Conservation (phyloP, 306 rosid species). For the Glycine latifolia region DNA sequence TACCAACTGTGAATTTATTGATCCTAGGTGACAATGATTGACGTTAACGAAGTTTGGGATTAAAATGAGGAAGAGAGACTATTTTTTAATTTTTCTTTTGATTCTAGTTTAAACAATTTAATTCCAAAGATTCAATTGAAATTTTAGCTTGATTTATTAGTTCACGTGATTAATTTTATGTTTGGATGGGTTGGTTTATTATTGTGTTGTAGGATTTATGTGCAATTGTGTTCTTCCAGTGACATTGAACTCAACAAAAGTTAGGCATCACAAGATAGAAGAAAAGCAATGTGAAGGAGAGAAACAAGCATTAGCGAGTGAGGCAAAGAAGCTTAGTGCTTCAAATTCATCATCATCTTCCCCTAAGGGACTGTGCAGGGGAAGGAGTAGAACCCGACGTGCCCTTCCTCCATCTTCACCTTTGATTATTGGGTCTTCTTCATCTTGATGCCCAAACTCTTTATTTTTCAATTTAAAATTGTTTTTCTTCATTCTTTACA, state of each 20-base stretch:
- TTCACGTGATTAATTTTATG: background rate
- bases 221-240: conserved; percentile 95
- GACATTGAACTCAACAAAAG: conserved; percentile 74
- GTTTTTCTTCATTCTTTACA: conserved; percentile 51
- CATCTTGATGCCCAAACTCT: conserved; percentile 52
- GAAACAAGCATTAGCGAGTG: conserved; percentile 52
- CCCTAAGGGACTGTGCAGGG: conserved; percentile 61
- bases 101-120: background rate
- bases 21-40: no score
- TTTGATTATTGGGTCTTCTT: conserved; percentile 60
- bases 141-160: no score
- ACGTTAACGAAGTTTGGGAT: background rate
- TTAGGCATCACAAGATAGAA: conserved; percentile 73
- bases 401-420: conserved; percentile 82
- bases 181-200: background rate
- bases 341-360: conserved; percentile 40
- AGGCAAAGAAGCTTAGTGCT: no score
- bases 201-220: conserved; percentile 66
- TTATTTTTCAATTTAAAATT: conserved; percentile 39
- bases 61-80: background rate
- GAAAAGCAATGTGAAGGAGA: conserved; percentile 74
- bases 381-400: conserved; percentile 86
- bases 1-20: no score
- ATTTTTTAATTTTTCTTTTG: background rate
- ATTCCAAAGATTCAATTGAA: background rate